Evolutionary conservation across 179 eudicot species (phyloP), one percentile per base, ranked within the genome.

Genomic region (Drosera spatulata): DNA sequence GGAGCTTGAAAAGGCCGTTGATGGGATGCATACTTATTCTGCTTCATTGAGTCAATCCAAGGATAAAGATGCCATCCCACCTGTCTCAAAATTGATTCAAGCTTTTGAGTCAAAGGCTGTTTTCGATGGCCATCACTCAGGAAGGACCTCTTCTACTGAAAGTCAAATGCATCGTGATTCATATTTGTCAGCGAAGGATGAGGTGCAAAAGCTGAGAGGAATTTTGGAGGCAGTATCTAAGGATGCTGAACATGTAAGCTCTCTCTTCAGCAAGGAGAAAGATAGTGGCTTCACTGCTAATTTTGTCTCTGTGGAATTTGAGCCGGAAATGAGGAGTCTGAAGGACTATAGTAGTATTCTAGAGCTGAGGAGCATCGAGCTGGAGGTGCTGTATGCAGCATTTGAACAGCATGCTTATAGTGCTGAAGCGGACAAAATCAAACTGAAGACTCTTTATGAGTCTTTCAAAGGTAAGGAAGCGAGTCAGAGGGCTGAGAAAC

Each of bases 61-160:
- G 62, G 75, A 58, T 62, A 80, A 80, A 62, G 71, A 39, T 66
- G 77, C 66, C 59, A 62, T 77, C 41, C 76, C 96, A 53, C 91
- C 81, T n/a, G 82, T 89, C 62, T 86, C 93, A 58, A 79, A 77
- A 72, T 66, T 85, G 79, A 86, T 88, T 77, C 95, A 84, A 75
- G 95, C 91, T 56, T 91, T 89, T 70, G 99, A 93, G 79, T 75
- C 93, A 49, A 82, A 86, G 75, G 58, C 65, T 51, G 73, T 66
- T 33, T 15, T 45, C 54, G 95, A 84, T 56, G 90, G 77, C 42
- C 65, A 55, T 49, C 88, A 74, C 50, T 37, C 70, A 59, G 82
- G 67, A 45, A 74, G 50, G 62, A 58, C 52, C 53, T 49, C 68
- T 59, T 52, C 73, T 45, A 49, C 72, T 63, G 86, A 66, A 70